phyloP scores from a whole-genome alignment of 768 basidiomycete species.

The Pulveroboletus sp. region DNA sequence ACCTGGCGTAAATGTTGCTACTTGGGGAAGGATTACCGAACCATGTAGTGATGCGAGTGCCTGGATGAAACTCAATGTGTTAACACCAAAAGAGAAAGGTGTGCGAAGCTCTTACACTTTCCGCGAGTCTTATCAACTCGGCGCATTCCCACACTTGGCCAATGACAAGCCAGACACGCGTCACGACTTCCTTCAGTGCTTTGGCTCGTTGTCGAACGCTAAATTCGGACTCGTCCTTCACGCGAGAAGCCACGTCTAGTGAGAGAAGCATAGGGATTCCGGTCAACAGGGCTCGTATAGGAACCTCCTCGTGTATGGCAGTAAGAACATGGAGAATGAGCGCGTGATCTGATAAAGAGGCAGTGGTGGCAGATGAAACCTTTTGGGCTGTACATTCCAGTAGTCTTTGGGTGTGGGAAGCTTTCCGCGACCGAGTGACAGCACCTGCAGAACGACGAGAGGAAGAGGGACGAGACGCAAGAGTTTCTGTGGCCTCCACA shows the following conservation, averaged over 20 bases:
- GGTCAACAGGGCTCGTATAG: slow-evolving; percentile 68
- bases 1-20: slow-evolving; percentile 35
- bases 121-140: slow-evolving; percentile 51
- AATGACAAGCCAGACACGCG: slow-evolving; percentile 63
- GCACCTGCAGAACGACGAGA: slow-evolving; percentile 49
- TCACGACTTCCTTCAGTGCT: slow-evolving; percentile 61
- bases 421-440: slow-evolving; percentile 54
- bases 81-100: slow-evolving; percentile 13
- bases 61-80: slow-evolving; percentile 31
- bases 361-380: slow-evolving; percentile 45
- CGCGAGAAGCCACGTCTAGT: slow-evolving; percentile 51
- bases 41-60: slow-evolving; percentile 43
- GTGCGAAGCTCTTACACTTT: slow-evolving; percentile 46
- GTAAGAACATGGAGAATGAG: slow-evolving; percentile 67
- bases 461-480: slow-evolving; percentile 33
- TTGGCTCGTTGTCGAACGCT: slow-evolving; percentile 42
- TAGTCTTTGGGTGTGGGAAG: slow-evolving; percentile 51
- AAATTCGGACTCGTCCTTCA: slow-evolving; percentile 39
- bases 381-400: slow-evolving; percentile 46
- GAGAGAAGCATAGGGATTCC: slow-evolving; percentile 88
- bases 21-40: slow-evolving; percentile 36
- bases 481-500: slow-evolving; percentile 15
- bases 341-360: slow-evolving; percentile 72
- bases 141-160: slow-evolving; percentile 68
- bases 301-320: slow-evolving; percentile 68